Evolutionary conservation across 2,329 filamentous ascomycete species (phyloP), one percentile per base, ranked within the genome.

Genomic region (Ophiostoma angusticollis): DNA sequence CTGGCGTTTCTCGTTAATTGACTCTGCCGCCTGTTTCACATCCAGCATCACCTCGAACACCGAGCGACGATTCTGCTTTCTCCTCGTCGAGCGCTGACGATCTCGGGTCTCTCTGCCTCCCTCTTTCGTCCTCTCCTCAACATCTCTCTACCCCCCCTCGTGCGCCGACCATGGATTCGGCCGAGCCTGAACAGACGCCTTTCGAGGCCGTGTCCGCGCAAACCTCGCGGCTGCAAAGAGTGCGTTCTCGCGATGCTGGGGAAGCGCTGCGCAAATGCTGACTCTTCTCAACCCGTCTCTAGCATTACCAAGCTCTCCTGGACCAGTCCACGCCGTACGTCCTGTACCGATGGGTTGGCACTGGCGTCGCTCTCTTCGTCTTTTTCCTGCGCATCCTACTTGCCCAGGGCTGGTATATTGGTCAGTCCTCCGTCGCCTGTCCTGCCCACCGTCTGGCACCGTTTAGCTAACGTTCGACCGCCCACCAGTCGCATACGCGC

Each of bases 361-460:
- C 89, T n/a, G 83, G 63, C 37, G 67, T 73, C 29, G 69, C 81
- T 40, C 75, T 96, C 43, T 41, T 84, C 46, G 46, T 86, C 51
- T 98, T 98, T 69, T 89, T 85, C 58, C 58, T 91, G 49, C 80
- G 91, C 57, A 93, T 98, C 60, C 69, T 98, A 49, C 47, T 94
- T 36, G 85, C 86, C 43, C 86, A 96, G 66, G 91, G 91, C 63
- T 98, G 91, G 91, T 98, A 98, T 60, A 96, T 98, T 50, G 86
- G 86, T 94, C 57, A 43, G 68, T 51, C 9, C n/a, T 18, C 22
- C 6, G 19, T 6, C 9, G 11, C 5, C 24, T 32, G 35, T 19
- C 22, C 21, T 9, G 6, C 19, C 8, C 13, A 13, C 12, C n/a
- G 5, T 9, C 16, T n/a, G n/a, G n/a, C n/a, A n/a, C n/a, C n/a